Conservation (phyloP, 1,139 yeast species). For the Suhomyces panamericanus region DNA sequence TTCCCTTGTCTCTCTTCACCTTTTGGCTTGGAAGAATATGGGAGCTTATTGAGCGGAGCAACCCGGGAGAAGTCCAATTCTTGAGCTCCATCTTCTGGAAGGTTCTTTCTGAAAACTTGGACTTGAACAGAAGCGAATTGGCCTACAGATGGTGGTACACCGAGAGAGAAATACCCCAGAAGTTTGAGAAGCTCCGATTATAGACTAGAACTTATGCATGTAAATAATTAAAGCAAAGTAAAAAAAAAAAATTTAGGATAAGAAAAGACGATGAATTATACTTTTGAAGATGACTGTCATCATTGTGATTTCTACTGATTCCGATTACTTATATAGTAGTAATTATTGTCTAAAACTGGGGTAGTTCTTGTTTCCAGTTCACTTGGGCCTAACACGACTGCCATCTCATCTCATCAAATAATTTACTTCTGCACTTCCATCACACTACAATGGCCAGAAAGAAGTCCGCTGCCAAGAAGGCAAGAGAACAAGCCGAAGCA, state of each 20-base stretch:
- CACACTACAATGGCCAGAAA: slow-evolving; percentile 70
- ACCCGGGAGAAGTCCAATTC: slow-evolving; percentile 33
- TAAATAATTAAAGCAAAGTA: no score
- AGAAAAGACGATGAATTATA: no score
- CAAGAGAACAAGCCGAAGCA: slow-evolving; percentile 51
- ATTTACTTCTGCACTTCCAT: not conserved
- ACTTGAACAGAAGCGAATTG: slow-evolving; percentile 58
- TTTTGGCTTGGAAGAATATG: slow-evolving; percentile 52
- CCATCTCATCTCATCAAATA: slow-evolving; percentile 14
- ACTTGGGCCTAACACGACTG: slow-evolving; percentile 3
- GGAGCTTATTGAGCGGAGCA: slow-evolving; percentile 36
- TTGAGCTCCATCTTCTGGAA: slow-evolving; percentile 39
- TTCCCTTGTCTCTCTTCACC: slow-evolving; percentile 45
- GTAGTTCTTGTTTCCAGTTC: no score
- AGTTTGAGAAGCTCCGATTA: not conserved
- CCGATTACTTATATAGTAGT: no score
- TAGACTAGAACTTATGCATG: no score
- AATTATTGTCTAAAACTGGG: not conserved
- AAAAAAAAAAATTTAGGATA: no score
- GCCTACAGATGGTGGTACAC: slow-evolving; percentile 71
- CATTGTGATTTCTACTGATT: no score
- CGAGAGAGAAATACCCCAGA: slow-evolving; percentile 18
- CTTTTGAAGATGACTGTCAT: no score
- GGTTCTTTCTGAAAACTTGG: slow-evolving; percentile 49
- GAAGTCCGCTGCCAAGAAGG: slow-evolving; percentile 83